phyloP scores from a whole-genome alignment of 2,329 filamentous ascomycete species.

The Knoxdaviesia proteae region DNA sequence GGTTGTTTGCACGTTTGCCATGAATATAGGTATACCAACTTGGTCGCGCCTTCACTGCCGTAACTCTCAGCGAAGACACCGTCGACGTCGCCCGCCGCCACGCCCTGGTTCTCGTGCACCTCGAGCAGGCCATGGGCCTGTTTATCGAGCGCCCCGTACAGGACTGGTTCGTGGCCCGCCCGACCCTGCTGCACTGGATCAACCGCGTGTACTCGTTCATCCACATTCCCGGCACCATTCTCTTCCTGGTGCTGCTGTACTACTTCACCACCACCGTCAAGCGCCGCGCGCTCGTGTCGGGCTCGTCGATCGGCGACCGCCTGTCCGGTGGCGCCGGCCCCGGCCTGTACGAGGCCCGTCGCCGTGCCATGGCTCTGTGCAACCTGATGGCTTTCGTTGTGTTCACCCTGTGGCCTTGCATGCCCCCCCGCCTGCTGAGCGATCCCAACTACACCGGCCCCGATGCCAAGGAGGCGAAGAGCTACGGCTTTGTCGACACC shows the following conservation, averaged over 20 bases:
- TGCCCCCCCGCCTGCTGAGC: conserved; percentile 40
- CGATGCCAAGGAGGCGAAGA: conserved; percentile 35
- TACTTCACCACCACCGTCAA: conserved; percentile 47
- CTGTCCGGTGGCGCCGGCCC: conserved; percentile 15
- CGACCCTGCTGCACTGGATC: conserved; percentile 42
- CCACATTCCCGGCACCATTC: conserved; percentile 56
- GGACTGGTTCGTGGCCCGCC: conserved; percentile 25
- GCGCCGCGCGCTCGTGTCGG: conserved; percentile 12
- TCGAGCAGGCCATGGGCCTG: conserved; percentile 43
- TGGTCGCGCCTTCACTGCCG: conserved; percentile 48
- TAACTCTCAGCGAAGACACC: conserved; percentile 46
- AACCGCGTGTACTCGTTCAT: conserved; percentile 60
- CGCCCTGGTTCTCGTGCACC: conserved; percentile 43
- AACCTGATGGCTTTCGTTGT: conserved; percentile 39
- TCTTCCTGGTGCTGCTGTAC: conserved; percentile 43
- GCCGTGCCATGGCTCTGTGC: conserved; percentile 39
- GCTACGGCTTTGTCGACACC: conserved; percentile 39
- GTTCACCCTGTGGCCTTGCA: conserved; percentile 43
- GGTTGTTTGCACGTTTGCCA: not conserved
- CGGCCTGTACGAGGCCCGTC: conserved; percentile 30
- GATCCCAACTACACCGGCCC: conserved; percentile 31
- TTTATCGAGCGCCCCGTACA: conserved; percentile 47
- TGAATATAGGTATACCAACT: conserved; percentile 45
- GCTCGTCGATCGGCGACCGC: conserved; percentile 8
- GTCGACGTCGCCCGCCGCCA: conserved; percentile 48